Conservation (phyloP, 192 early-diverging fungal species). For the Mortierella antarctica region DNA sequence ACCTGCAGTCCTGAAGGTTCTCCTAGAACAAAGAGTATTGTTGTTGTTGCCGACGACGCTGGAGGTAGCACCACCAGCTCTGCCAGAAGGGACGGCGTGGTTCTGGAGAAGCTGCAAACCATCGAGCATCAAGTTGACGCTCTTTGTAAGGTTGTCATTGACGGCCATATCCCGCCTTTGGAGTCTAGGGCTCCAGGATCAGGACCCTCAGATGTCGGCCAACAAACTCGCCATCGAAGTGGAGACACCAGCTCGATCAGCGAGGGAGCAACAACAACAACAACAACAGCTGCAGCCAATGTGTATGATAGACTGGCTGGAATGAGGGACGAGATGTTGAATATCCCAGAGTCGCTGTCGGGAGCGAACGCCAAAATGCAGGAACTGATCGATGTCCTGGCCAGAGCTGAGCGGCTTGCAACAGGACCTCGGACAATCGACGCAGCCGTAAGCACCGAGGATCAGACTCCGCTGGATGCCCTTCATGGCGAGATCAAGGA, state of each 20-base stretch:
- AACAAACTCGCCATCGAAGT: too few species aligned
- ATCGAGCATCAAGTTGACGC: conserved; percentile 17
- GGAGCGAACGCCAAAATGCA: neutral
- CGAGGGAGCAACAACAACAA: neutral
- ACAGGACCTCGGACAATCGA: neutral
- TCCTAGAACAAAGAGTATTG: neutral
- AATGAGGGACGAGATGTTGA: conserved; percentile 14
- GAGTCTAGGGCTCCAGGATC: neutral
- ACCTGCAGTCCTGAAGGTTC: too few species aligned
- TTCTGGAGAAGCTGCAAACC: conserved; percentile 13
- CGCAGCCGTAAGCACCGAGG: neutral
- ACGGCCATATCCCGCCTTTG: conserved; percentile 5
- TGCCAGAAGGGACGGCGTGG: neutral
- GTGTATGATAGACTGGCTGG: neutral
- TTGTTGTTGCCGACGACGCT: neutral
- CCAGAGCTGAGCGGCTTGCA: neutral
- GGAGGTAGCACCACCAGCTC: neutral
- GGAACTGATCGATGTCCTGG: conserved; percentile 7
- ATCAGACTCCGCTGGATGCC: too few species aligned
- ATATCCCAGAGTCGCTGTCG: conserved; percentile 7
- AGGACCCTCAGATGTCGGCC: neutral
- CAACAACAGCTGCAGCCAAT: neutral
- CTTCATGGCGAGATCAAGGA: neutral
- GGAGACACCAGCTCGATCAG: too few species aligned
- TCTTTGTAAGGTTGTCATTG: conserved; percentile 26